These are phyloP conservation scores for Murraya koenigii DNA, from an alignment of 345 rosid species.

Conservation along the genomic window DNA sequence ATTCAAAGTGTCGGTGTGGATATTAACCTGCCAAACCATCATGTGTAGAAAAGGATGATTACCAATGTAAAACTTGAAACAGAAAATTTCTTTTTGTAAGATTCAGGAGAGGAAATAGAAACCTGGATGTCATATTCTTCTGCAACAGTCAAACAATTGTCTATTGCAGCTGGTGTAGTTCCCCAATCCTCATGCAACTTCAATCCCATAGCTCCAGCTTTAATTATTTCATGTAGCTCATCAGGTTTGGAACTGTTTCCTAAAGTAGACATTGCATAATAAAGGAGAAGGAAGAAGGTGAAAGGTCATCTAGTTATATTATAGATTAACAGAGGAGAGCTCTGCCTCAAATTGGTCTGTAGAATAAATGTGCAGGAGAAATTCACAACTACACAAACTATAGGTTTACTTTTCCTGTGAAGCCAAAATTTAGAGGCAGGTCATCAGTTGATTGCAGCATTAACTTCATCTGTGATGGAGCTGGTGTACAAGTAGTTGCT, in stretches of 20 bases:
- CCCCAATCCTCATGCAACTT: constrained; percentile 99
- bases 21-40: constrained; percentile 66
- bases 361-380: background rate
- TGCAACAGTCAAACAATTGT: constrained; percentile 80
- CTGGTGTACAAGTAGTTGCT: constrained; percentile 96
- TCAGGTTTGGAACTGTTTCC: constrained; percentile 77
- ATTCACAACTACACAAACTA: background rate
- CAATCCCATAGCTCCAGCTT: constrained; percentile 98
- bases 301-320: background rate
- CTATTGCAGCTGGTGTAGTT: constrained; percentile 92
- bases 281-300: background rate
- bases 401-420: constrained; percentile 85
- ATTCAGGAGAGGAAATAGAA: constrained; percentile 1
- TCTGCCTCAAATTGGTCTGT: background rate
- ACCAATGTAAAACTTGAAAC: background rate
- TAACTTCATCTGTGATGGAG: constrained; percentile 77
- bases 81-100: background rate
- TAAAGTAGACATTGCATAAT: constrained; percentile 19
- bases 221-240: constrained; percentile 71
- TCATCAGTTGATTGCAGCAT: constrained; percentile 97
- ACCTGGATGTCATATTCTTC: constrained; percentile 84
- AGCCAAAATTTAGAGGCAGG: constrained; percentile 92
- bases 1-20: constrained; percentile 94
- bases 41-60: constrained; percentile 1
- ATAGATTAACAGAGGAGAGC: background rate